Evolutionary conservation across 2,329 filamentous ascomycete species (phyloP), one percentile per base, ranked within the genome.

Genomic region (Calonectria henricotiae): DNA sequence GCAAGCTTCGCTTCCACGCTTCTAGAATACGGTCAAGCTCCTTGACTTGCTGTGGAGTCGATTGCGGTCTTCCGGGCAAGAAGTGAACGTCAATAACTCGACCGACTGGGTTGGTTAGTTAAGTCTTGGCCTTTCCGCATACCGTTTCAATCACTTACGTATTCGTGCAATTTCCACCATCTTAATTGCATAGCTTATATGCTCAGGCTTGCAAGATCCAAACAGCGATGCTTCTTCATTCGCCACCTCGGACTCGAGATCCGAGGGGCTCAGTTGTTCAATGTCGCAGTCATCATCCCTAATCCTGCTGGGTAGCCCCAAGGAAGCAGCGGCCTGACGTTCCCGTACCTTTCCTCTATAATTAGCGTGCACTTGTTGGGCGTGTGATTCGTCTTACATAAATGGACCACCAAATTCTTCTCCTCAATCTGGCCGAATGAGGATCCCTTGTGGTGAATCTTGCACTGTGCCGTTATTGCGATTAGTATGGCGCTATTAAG

Each of bases 401-500:
- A 8, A 88, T 83, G 6, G 86, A 85, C 87, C 87, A 89, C 86
- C 87, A 89, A 7, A 89, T 84, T 5, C 86, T 76, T 67, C 85
- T 83, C 73, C 85, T 83, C 39, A 88, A 71, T 3, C 76, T 75
- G 1, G 78, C 76, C 11, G 72, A 68, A 37, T 79, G 76, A 6
- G 75, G 73, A 12, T 77, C 76, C 62, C 77, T 79, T 0, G 75
- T 75, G 15, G 75, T 75, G 20, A 73, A 80, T 23, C 68, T 79
- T 79, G 79, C 75, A 17, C 75, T 79, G 3, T 6, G 11, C 5
- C 37, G 12, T 2, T 2, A 20, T 20, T 11, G 2, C 12, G 30
- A 7, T 62, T 47, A 60, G 15, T n/a, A 20, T 15, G 13, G 9
- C 8, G 3, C 3, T 60, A 35, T 5, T 5, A 6, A 8, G 4